Evolutionary conservation across 2,329 filamentous ascomycete species (phyloP).

Genomic region (Knoxdaviesia capensis): DNA sequence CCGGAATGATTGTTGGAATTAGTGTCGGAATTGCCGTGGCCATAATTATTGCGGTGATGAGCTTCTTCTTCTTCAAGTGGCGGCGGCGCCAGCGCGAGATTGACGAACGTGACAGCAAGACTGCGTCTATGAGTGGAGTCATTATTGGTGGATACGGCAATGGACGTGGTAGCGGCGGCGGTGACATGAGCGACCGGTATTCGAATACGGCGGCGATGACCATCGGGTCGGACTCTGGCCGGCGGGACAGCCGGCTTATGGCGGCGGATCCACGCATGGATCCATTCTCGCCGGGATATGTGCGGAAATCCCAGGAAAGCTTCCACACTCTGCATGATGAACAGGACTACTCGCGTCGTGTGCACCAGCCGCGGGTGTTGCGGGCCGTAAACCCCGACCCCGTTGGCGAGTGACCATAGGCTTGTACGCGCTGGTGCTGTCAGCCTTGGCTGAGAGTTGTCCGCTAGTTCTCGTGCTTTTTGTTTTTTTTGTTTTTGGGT

Average conservation of each 20-base stretch:
- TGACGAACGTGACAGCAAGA: not conserved
- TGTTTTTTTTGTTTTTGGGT: not conserved
- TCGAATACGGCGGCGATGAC: no score
- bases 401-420: slow-evolving; percentile 9
- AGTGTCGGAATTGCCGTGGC: slow-evolving; percentile 23
- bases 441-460: not conserved
- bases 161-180: no score
- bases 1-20: slow-evolving; percentile 30
- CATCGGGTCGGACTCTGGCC: slow-evolving; percentile 9
- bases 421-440: not conserved
- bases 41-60: slow-evolving; percentile 18
- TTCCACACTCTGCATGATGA: slow-evolving; percentile 43
- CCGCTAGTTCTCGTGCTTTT: not conserved
- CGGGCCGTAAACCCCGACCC: slow-evolving; percentile 43
- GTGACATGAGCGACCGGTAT: no score
- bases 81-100: slow-evolving; percentile 15
- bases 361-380: slow-evolving; percentile 35
- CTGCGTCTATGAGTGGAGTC: no score
- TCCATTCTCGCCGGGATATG: slow-evolving; percentile 36
- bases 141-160: no score
- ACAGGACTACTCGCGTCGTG: slow-evolving; percentile 42
- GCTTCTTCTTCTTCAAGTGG: slow-evolving; percentile 21
- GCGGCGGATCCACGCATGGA: slow-evolving; percentile 44
- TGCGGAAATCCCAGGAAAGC: slow-evolving; percentile 39
- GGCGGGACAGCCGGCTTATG: slow-evolving; percentile 32